Evolutionary conservation across 179 eudicot genomes (phyloP), one percentile per base, ranked within the genome.

Genomic region (Silene noctiflora): DNA sequence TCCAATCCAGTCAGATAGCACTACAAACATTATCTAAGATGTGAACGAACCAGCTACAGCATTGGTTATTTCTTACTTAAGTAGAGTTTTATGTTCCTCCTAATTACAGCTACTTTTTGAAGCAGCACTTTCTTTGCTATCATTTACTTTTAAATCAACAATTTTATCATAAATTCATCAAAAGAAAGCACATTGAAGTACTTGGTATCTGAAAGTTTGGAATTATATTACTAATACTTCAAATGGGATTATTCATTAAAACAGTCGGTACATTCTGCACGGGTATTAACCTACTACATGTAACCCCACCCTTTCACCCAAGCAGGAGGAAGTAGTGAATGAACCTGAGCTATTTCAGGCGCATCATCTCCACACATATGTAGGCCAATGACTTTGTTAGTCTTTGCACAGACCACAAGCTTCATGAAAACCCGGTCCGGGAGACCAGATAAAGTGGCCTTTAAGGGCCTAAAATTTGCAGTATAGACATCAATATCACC

Each of bases 311-410:
- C 29, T 4, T 4, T 21, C 21, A 27, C 3, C 66, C 71, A 44
- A 27, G 61, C 55, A 70, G 48, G 72, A 51, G 68, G 6, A 76
- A 35, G 77, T 67, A n/a, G 79, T 29, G 70, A 75, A 78, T 75
- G 59, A 78, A 95, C 99, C 99, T 95, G 99, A 46, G 85, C 82
- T 75, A 95, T 88, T 84, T 95, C 99, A 59, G 99, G 90, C 58
- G 99, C 85, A 79, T 95, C 99, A 6, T 95, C 99, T 73, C 99
- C 99, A 61, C 99, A 95, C 89, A 95, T 86, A 84, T 88, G 97
- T 85, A 95, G 85, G 35, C 99, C 99, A 16, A 95, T 9, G 69
- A 95, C 92, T 80, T 89, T 90, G 73, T 86, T 71, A 55, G 97
- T 88, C 84, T 90, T 95, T 51, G 96, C 92, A 83, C 92, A 89